These are phyloP conservation scores for Physaria fendleri DNA, from an alignment of 345 rosid species.

Conservation along the genomic window DNA sequence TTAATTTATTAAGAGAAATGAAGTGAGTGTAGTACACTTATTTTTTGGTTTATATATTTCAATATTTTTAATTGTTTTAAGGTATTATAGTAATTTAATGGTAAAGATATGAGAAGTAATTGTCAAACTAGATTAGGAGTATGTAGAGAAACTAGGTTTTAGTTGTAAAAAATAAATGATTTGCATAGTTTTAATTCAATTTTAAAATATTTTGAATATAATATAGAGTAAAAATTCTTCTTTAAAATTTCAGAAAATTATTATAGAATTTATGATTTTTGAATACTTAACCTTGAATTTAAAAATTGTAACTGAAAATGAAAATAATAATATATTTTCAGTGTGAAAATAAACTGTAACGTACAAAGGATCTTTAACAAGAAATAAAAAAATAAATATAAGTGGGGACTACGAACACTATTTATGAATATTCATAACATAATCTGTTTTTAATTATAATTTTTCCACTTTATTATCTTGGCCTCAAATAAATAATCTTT, in stretches of 20 bases:
- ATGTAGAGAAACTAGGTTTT: not conserved
- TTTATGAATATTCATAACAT: slow-evolving; percentile 27
- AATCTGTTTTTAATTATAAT: not conserved
- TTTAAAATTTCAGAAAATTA: not conserved
- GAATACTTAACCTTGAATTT: not conserved
- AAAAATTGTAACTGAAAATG: not conserved
- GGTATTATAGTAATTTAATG: slow-evolving; percentile 11
- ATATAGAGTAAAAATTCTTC: not conserved
- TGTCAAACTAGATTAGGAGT: slow-evolving; percentile 17
- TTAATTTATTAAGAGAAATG: slow-evolving; percentile 28
- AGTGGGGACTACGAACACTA: not conserved
- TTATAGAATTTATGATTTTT: not conserved
- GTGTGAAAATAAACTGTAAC: not conserved
- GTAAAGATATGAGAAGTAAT: slow-evolving; percentile 11
- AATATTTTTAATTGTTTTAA: not conserved
- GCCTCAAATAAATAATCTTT: not conserved
- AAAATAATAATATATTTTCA: not conserved
- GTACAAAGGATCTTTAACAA: too few relatives aligned
- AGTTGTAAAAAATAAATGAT: too few relatives aligned
- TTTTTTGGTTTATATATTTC: slow-evolving; percentile 8
- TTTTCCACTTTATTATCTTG: not conserved
- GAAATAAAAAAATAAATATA: slow-evolving; percentile 17
- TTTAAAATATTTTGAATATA: not conserved
- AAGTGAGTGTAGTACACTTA: slow-evolving; percentile 29
- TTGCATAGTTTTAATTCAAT: too few relatives aligned